phyloP scores from a whole-genome alignment of 2,329 filamentous ascomycete species.

The Stagonosporopsis vannaccii region DNA sequence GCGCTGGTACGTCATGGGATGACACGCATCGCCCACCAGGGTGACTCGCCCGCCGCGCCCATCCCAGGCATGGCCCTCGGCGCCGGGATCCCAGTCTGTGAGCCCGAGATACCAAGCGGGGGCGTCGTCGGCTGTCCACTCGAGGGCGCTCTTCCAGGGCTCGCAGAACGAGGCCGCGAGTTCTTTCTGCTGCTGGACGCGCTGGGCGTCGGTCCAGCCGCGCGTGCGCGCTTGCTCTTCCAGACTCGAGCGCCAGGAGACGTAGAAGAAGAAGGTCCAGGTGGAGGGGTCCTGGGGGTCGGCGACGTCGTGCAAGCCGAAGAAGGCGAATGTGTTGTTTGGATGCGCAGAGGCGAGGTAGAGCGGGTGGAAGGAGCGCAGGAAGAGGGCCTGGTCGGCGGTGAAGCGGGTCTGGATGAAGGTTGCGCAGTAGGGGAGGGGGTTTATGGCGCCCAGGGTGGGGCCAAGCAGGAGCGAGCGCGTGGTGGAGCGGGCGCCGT shows the following conservation, averaged over 20 bases:
- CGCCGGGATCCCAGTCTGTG: conserved; percentile 47
- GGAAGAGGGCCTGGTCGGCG: conserved; percentile 52
- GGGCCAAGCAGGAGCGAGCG: conserved; percentile 40
- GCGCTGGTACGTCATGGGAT: conserved; percentile 55
- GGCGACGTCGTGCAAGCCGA: conserved; percentile 54
- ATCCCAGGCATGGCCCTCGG: conserved; percentile 42
- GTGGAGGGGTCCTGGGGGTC: conserved; percentile 48
- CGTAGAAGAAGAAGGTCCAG: conserved; percentile 59
- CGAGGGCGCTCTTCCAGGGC: conserved; percentile 53
- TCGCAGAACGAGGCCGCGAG: conserved; percentile 52
- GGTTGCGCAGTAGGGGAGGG: conserved; percentile 55
- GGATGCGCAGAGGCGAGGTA: conserved; percentile 55
- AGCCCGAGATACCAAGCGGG: conserved; percentile 46
- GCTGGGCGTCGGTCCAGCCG: conserved; percentile 45
- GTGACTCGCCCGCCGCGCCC: conserved; percentile 46
- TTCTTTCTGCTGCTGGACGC: conserved; percentile 52
- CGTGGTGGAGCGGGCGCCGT: conserved; percentile 45
- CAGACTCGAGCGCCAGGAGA: conserved; percentile 52
- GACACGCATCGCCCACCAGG: conserved; percentile 51
- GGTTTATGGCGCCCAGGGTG: conserved; percentile 41
- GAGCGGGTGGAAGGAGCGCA: conserved; percentile 56
- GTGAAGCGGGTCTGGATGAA: conserved; percentile 55
- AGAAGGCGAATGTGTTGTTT: conserved; percentile 54
- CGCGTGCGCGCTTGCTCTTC: conserved; percentile 53
- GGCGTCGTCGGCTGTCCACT: conserved; percentile 44